Evolutionary conservation across 2,329 filamentous ascomycete species (phyloP), one percentile per base, ranked within the genome.

Genomic region (Colletotrichum orbiculare): DNA sequence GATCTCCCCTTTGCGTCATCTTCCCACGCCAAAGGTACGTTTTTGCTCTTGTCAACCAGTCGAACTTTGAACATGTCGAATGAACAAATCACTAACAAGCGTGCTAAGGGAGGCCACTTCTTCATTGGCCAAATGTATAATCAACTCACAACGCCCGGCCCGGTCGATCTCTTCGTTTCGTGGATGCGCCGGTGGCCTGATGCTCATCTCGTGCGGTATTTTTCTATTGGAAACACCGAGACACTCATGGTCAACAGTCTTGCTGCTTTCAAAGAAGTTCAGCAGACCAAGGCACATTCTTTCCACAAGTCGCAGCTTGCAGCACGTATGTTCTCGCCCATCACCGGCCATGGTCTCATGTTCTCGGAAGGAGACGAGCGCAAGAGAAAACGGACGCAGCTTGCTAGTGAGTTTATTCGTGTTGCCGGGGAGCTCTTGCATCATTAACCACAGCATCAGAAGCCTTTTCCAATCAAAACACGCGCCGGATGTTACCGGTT

Each of bases 11-110:
- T 15, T 58, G 37, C 55, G 55, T 25, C 55, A 58, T 33, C 55
- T 84, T 2, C 81, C 82, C 0, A 80, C 79, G 0, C 81, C 81
- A 13, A 78, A 75, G 70, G 80, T 81, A 68, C 8, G 68, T 9
- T 46, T 15, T 46, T 34, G 25, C 25, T 5, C 25, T 25, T 25
- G 25, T 25, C 25, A 5, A 25, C 25, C 25, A 25, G 25, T 25
- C 25, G 4, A 25, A 25, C 25, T 25, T 4, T 25, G 25, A 25
- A 25, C 25, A 25, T 25, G n/a, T 3, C 2, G 9, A 46, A 17
- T 8, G 6, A 9, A 6, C 6, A 46, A 8, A 1, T 2, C n/a
- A 39, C 8, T 0, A 38, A 11, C 2, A 2, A 38, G 25, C 25
- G 25, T 25, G 25, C 25, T 8, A 34, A 82, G 79, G 73, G 80